phyloP scores from a whole-genome alignment of 2,329 filamentous ascomycete genomes.

The Akanthomyces uredinophilus region DNA sequence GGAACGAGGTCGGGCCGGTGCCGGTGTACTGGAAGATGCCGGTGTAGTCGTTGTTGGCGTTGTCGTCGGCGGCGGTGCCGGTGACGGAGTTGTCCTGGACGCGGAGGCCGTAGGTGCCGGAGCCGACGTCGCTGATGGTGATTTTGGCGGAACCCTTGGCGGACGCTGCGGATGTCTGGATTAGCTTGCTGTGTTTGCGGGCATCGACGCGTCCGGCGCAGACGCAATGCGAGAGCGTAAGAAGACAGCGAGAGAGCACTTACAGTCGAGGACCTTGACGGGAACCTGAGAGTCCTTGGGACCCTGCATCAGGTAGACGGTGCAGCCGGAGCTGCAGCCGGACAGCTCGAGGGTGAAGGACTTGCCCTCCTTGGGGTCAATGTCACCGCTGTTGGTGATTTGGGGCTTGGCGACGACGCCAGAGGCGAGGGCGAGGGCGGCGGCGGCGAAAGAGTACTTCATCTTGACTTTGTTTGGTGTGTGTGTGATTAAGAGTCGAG shows the following conservation, averaged over 20 bases:
- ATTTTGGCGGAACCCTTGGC: constrained; percentile 1
- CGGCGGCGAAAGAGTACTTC: constrained; percentile 11
- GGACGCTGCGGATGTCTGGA: background rate
- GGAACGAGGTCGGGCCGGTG: constrained; percentile 13
- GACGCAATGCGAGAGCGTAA: background rate
- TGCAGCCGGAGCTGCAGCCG: background rate
- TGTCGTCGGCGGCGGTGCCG: background rate
- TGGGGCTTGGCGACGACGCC: constrained; percentile 11
- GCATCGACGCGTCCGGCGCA: background rate
- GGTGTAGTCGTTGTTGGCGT: constrained; percentile 9
- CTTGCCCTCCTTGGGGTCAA: constrained; percentile 10
- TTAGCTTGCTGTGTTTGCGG: background rate
- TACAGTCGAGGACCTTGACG: constrained; percentile 2
- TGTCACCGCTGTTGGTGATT: background rate
- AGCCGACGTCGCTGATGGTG: constrained; percentile 6
- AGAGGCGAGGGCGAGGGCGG: constrained; percentile 1
- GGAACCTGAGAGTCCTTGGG: background rate
- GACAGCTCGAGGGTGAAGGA: constrained; percentile 4
- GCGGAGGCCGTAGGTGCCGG: constrained; percentile 11
- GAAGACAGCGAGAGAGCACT: background rate
- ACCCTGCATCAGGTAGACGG: constrained; percentile 11
- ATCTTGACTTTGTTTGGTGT: background rate
- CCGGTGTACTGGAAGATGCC: constrained; percentile 5
- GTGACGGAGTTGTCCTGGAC: constrained; percentile 9
- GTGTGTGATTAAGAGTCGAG: too few species aligned